These are phyloP conservation scores for Colletotrichum limetticola DNA, from an alignment of 2,329 filamentous ascomycete genomes.

Conservation along the genomic window DNA sequence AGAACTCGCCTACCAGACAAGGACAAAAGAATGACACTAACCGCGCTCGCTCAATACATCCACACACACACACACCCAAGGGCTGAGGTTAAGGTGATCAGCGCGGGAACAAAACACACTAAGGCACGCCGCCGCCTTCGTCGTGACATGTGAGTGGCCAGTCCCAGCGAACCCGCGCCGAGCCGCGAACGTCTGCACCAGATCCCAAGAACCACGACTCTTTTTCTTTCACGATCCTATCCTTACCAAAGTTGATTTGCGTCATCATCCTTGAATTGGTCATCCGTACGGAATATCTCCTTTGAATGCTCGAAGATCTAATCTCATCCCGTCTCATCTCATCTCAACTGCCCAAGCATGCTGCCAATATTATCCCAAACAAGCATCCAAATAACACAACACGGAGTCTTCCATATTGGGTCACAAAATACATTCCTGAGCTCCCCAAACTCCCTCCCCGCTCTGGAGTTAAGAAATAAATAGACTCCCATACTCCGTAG, in stretches of 20 bases:
- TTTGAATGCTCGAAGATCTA: neutral
- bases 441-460: too few relatives aligned
- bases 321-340: neutral
- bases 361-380: neutral
- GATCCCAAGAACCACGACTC: neutral
- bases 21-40: neutral
- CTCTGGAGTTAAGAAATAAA: too few relatives aligned
- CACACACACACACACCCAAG: neutral
- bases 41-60: neutral
- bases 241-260: neutral
- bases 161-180: conserved; percentile 7
- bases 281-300: neutral
- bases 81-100: neutral
- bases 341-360: neutral
- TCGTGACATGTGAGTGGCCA: conserved; percentile 27
- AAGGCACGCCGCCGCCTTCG: neutral
- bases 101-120: conserved; percentile 8
- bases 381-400: neutral
- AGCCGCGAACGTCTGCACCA: neutral
- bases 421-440: too few relatives aligned
- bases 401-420: neutral
- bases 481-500: neutral
- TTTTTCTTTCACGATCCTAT: neutral
- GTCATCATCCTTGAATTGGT: neutral
- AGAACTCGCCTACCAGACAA: neutral